These are phyloP conservation scores for Entomophthora muscae DNA, from an alignment of 371 early-diverging fungal genomes.

Conservation along the genomic window DNA sequence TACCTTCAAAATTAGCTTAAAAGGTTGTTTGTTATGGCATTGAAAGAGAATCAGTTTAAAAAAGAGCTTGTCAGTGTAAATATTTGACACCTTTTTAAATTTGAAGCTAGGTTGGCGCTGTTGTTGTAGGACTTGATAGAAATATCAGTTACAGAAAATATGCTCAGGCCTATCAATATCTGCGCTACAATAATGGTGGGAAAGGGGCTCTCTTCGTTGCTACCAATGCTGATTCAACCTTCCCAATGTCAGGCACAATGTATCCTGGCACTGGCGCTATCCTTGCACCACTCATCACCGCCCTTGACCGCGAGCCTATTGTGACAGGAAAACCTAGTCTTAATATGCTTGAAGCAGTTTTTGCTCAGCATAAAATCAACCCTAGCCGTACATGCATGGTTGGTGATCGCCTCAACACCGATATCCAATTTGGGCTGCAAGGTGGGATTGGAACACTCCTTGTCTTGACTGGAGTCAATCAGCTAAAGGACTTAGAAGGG, in stretches of 20 bases:
- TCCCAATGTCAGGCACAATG: slow-evolving; percentile 50
- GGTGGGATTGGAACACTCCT: slow-evolving; percentile 77
- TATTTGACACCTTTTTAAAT: too few relatives aligned
- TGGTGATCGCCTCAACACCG: slow-evolving; percentile 89
- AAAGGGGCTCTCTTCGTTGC: slow-evolving; percentile 63
- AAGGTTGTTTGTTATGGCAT: too few relatives aligned
- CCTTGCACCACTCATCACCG: slow-evolving; percentile 45
- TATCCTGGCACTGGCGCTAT: slow-evolving; percentile 82
- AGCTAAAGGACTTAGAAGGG: neutral
- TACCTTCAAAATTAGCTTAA: too few relatives aligned
- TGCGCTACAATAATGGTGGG: slow-evolving; percentile 24
- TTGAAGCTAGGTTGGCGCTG: slow-evolving; percentile 64
- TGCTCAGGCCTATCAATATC: slow-evolving; percentile 73
- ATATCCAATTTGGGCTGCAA: slow-evolving; percentile 80
- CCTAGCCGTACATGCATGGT: slow-evolving; percentile 80
- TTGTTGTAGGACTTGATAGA: slow-evolving; percentile 73
- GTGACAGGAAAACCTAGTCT: slow-evolving; percentile 87
- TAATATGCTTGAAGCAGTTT: slow-evolving; percentile 80
- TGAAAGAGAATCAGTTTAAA: too few relatives aligned
- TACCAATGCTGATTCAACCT: slow-evolving; percentile 86
- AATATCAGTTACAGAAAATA: slow-evolving; percentile 77
- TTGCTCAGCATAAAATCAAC: slow-evolving; percentile 55
- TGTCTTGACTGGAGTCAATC: slow-evolving; percentile 61
- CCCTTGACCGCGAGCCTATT: slow-evolving; percentile 52
- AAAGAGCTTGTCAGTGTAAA: too few relatives aligned